Evolutionary conservation across 2,329 filamentous ascomycete species (phyloP).

Genomic region (Neofusicoccum kwambonambiense): DNA sequence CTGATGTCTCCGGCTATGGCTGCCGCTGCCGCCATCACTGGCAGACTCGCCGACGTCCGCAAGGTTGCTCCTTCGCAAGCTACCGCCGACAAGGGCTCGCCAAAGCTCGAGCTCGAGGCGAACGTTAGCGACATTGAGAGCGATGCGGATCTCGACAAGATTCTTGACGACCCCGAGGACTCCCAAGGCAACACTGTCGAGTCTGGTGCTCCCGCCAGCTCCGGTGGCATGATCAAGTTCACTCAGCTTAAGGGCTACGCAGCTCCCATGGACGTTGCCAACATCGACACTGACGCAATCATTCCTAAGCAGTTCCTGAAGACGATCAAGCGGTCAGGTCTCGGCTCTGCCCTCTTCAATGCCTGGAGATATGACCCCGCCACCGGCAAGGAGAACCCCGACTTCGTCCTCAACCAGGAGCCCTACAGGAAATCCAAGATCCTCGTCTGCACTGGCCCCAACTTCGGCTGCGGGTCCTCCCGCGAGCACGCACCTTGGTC

Average conservation of each 20-base stretch:
- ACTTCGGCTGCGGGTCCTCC: constrained; percentile 92
- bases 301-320: constrained; percentile 99
- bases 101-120: constrained; percentile 59
- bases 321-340: constrained; percentile 96
- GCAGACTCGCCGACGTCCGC: constrained; percentile 88
- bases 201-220: constrained; percentile 46
- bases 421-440: constrained; percentile 84
- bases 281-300: constrained; percentile 98
- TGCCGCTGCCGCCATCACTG: constrained; percentile 82
- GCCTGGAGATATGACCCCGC: constrained; percentile 74
- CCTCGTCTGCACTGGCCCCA: constrained; percentile 83
- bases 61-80: constrained; percentile 61
- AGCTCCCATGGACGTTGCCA: constrained; percentile 81
- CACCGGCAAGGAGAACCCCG: constrained; percentile 67
- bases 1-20: constrained; percentile 98
- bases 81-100: constrained; percentile 48
- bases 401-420: constrained; percentile 88
- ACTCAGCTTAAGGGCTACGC: constrained; percentile 80
- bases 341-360: constrained; percentile 85
- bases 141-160: constrained; percentile 63
- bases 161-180: constrained; percentile 62
- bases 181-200: constrained; percentile 66
- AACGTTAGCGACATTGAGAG: constrained; percentile 58
- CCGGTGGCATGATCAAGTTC: constrained; percentile 78
- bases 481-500: constrained; percentile 98